Conservation (phyloP, 768 basidiomycete genomes). For the Russula abietina region DNA sequence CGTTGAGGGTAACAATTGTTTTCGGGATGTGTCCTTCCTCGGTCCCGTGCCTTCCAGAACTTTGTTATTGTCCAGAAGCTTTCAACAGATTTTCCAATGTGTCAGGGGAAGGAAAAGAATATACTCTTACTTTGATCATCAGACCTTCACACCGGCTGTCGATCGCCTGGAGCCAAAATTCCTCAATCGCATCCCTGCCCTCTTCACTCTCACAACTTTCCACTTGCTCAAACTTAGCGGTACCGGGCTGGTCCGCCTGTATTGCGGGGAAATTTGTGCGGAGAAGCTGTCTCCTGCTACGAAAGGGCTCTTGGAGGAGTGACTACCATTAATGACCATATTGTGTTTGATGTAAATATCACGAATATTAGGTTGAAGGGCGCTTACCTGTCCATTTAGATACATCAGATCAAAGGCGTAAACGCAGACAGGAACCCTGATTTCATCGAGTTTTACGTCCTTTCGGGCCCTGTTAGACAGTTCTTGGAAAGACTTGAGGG, state of each 20-base stretch:
- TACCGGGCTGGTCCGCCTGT: conserved; percentile 37
- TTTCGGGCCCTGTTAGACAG: conserved; percentile 80
- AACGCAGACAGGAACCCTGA: conserved; percentile 75
- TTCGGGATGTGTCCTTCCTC: conserved; percentile 38
- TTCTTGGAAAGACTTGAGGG: conserved; percentile 77
- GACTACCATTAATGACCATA: conserved; percentile 39
- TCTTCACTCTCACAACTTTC: conserved; percentile 60
- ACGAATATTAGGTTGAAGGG: conserved; percentile 9
- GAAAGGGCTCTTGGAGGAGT: conserved; percentile 62
- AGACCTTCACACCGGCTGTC: conserved; percentile 83
- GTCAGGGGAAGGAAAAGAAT: conserved; percentile 5
- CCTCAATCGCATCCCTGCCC: conserved; percentile 57
- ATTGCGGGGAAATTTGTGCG: conserved; percentile 55
- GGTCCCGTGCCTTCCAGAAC: conserved; percentile 33
- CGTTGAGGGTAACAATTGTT: conserved; percentile 72
- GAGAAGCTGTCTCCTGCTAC: conserved; percentile 60
- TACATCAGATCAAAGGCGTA: conserved; percentile 89
- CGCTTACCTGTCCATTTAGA: conserved; percentile 66
- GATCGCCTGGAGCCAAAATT: conserved; percentile 71
- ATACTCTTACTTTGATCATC: conserved; percentile 71
- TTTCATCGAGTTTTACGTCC: conserved; percentile 66
- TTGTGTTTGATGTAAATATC: conserved; percentile 14
- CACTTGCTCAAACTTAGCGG: conserved; percentile 68
- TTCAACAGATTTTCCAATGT: conserved; percentile 5
- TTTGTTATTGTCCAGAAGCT: conserved; percentile 62